Evolutionary conservation across 1,284 basidiomycete genomes (phyloP).

Genomic region (Cutaneotrichosporon spelunceum): DNA sequence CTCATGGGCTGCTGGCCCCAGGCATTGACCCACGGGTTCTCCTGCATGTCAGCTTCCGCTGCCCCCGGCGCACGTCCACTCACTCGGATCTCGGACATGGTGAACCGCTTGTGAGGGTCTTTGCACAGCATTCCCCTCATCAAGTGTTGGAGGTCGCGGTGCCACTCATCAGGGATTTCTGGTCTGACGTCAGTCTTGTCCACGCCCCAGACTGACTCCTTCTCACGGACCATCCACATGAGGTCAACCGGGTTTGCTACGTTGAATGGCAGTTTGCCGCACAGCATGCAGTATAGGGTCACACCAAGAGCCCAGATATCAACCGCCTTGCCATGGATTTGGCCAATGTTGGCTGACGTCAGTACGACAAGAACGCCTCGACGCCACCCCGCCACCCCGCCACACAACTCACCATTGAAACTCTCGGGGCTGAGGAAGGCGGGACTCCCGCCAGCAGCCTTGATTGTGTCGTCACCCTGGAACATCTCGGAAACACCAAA

Average conservation of each 20-base stretch:
- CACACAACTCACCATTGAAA: slow-evolving; percentile 33
- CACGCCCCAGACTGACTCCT: slow-evolving; percentile 43
- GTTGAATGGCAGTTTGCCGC: slow-evolving; percentile 56
- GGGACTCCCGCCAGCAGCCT: slow-evolving; percentile 55
- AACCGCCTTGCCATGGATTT: slow-evolving; percentile 54
- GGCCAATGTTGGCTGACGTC: slow-evolving; percentile 10
- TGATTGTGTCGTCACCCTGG: slow-evolving; percentile 52
- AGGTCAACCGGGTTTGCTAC: slow-evolving; percentile 55
- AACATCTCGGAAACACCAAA: slow-evolving; percentile 61
- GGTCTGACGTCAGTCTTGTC: slow-evolving; percentile 30
- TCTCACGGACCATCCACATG: slow-evolving; percentile 53
- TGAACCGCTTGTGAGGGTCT: slow-evolving; percentile 45
- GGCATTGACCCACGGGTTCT: slow-evolving; percentile 52
- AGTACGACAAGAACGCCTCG: neutral
- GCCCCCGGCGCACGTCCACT: slow-evolving; percentile 16
- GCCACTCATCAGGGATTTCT: slow-evolving; percentile 47
- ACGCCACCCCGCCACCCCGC: neutral
- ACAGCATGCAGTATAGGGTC: slow-evolving; percentile 58
- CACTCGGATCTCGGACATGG: slow-evolving; percentile 47
- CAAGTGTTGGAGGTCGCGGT: slow-evolving; percentile 42
- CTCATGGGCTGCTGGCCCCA: slow-evolving; percentile 44
- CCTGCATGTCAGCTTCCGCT: slow-evolving; percentile 28
- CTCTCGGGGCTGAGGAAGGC: slow-evolving; percentile 59
- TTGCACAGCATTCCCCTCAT: slow-evolving; percentile 50
- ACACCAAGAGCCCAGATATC: slow-evolving; percentile 60